Percentiles rank a stretch among this genome's conserved stretches.
Conservation (phyloP, 495 filamentous ascomycete species). For the Aspergillus conjunctus region DNA sequence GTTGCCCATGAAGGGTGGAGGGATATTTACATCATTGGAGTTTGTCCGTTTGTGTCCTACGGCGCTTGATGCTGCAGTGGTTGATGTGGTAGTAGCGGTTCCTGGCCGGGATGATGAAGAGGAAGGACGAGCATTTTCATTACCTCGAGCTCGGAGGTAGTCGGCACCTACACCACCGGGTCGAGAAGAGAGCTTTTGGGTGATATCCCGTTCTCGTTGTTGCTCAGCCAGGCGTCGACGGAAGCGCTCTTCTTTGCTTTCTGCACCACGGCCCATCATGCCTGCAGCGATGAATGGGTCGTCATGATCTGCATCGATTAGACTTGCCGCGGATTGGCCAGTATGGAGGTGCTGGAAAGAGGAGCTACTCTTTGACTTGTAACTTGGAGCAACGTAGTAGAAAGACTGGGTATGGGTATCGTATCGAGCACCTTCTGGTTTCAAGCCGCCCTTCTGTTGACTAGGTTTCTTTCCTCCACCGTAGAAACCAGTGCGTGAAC, state of each 20-base stretch:
- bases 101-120: conserved; percentile 9
- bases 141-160: conserved; percentile 63
- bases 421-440: conserved; percentile 54
- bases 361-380: conserved; percentile 31
- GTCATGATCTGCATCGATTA: conserved; percentile 71
- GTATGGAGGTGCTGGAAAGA: conserved; percentile 28
- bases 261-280: conserved; percentile 46
- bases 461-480: conserved; percentile 41
- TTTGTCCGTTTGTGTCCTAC: conserved; percentile 7
- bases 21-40: conserved; percentile 11
- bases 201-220: conserved; percentile 81
- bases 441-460: conserved; percentile 40
- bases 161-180: conserved; percentile 72
- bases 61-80: conserved; percentile 1
- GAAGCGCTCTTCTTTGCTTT: conserved; percentile 65
- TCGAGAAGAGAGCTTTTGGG: conserved; percentile 61
- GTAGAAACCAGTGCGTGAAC: conserved; percentile 50
- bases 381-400: conserved; percentile 57
- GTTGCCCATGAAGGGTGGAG: conserved; percentile 15
- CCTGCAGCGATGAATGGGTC: conserved; percentile 56
- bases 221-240: conserved; percentile 68
- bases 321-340: conserved; percentile 56
- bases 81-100: conserved; percentile 6
- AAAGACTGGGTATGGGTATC: conserved; percentile 59
- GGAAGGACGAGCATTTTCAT: conserved; percentile 24